A percentile compares a stretch with the other conserved stretches of the same genome.
Conservation (phyloP, 1,284 basidiomycete genomes). For the Puccinia horiana region DNA sequence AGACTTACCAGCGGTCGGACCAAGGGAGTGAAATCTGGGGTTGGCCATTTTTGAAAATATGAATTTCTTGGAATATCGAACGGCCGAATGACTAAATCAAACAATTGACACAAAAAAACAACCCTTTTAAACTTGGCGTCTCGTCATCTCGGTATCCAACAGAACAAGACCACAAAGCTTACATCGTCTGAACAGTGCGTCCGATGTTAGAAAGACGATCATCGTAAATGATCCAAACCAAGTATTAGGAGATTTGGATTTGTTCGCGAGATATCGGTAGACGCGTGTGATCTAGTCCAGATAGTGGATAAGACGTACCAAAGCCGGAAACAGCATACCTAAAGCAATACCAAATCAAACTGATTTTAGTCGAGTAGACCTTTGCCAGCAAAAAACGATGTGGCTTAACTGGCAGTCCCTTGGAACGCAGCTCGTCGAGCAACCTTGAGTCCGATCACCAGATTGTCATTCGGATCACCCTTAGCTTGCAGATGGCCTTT, state of each 20-base stretch:
- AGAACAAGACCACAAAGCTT: not conserved
- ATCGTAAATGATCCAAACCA: not conserved
- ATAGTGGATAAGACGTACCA: not conserved
- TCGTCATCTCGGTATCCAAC: not conserved
- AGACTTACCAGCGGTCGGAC: slow-evolving; percentile 54
- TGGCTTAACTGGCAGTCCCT: slow-evolving; percentile 54
- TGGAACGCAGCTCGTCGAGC: slow-evolving; percentile 50
- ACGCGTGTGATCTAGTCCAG: not conserved
- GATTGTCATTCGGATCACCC: slow-evolving; percentile 17
- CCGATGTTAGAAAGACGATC: not conserved
- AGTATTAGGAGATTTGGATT: not conserved
- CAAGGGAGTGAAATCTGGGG: slow-evolving; percentile 53
- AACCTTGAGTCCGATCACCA: slow-evolving; percentile 24
- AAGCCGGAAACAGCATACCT: slow-evolving; percentile 30
- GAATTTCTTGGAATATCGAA: slow-evolving; percentile 57
- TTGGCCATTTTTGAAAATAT: slow-evolving; percentile 55
- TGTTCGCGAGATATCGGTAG: not conserved
- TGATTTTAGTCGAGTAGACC: not conserved
- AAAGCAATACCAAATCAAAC: not conserved
- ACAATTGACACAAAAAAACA: not conserved
- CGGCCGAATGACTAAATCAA: slow-evolving; percentile 28
- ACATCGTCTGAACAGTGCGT: slow-evolving; percentile 15
- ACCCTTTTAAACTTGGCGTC: not conserved
- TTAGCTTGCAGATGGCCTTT: slow-evolving; percentile 27
- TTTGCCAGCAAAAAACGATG: not conserved